Evolutionary conservation across 257 asterid species (phyloP).

Genomic region (Anisodus acutangulus): DNA sequence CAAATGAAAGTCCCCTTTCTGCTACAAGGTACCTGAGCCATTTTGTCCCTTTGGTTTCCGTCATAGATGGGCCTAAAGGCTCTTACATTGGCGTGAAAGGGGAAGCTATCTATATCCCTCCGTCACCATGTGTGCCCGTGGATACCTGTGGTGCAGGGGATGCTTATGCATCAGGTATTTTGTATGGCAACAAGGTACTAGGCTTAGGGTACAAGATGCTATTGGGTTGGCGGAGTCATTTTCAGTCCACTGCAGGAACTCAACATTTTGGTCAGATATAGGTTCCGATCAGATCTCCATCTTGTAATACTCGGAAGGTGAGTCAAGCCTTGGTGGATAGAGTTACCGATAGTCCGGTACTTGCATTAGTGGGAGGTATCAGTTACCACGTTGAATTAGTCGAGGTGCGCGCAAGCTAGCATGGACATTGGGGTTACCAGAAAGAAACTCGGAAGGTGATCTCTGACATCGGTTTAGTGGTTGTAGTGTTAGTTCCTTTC

Average conservation of each 20-base stretch:
- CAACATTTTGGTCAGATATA: conserved; percentile 61
- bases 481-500: neutral
- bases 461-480: neutral
- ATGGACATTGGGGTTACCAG: neutral
- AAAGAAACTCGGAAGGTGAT: neutral
- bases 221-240: conserved; percentile 62
- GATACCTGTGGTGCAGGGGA: conserved; percentile 99
- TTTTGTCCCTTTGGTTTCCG: conserved; percentile 92
- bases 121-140: conserved; percentile 73
- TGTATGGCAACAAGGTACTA: conserved; percentile 94
- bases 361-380: neutral
- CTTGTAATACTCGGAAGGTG: conserved; percentile 45
- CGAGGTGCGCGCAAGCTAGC: neutral
- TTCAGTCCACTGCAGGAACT: conserved; percentile 50
- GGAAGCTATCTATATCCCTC: conserved; percentile 86
- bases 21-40: conserved; percentile 95
- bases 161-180: conserved; percentile 94
- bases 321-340: neutral
- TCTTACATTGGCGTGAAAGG: conserved; percentile 93
- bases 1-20: conserved; percentile 73
- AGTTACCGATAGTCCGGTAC: neutral
- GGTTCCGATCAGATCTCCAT: conserved; percentile 87
- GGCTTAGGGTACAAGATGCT: conserved; percentile 84
- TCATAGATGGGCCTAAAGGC: conserved; percentile 92
- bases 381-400: neutral